Conservation (phyloP, 2,329 filamentous ascomycete species). For the Aspergillus melleus region DNA sequence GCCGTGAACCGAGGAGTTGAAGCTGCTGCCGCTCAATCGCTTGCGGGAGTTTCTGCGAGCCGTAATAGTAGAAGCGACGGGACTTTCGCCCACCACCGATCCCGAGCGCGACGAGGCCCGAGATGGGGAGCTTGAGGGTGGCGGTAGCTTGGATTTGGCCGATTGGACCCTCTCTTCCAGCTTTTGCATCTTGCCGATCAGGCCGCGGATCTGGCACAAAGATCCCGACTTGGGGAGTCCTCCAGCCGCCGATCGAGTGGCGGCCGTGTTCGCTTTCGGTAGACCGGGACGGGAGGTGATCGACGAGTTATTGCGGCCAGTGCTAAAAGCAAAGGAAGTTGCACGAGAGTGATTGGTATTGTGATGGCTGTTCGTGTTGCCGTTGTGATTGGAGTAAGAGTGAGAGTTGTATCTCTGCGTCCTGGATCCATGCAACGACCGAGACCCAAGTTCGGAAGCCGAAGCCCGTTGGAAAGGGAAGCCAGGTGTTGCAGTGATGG, state of each 20-base stretch:
- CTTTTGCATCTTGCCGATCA: constrained; percentile 96
- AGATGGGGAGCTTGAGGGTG: constrained; percentile 74
- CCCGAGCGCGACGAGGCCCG: constrained; percentile 71
- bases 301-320: constrained; percentile 49
- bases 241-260: constrained; percentile 46
- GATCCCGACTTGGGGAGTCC: constrained; percentile 65
- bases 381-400: background rate
- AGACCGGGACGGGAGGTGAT: constrained; percentile 39
- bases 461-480: constrained; percentile 44
- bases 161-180: constrained; percentile 91
- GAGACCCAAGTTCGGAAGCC: constrained; percentile 56
- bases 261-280: constrained; percentile 37
- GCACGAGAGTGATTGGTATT: constrained; percentile 52
- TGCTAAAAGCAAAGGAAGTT: constrained; percentile 59
- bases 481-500: constrained; percentile 53
- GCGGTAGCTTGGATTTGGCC: constrained; percentile 86
- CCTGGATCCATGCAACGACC: constrained; percentile 49
- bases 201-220: constrained; percentile 85
- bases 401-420: constrained; percentile 36
- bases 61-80: constrained; percentile 57
- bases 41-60: constrained; percentile 49
- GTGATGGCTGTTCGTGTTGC: background rate
- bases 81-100: constrained; percentile 48
- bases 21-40: constrained; percentile 44
- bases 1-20: constrained; percentile 39